phyloP scores from a whole-genome alignment of 169 alveolate genomes.

The Plasmodium reichenowi region DNA sequence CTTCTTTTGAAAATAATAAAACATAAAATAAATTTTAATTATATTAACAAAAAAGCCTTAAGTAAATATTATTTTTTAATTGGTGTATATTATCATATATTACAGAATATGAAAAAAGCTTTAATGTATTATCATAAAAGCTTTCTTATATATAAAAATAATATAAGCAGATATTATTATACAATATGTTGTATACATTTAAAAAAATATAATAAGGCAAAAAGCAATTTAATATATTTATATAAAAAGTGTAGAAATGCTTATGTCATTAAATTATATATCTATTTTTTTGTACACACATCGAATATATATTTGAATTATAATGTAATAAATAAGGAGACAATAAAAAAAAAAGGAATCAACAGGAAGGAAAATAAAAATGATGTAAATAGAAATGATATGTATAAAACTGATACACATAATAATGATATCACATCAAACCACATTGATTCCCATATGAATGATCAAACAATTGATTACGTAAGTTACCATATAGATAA shows the following conservation, averaged over 20 bases:
- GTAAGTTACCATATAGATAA: background rate
- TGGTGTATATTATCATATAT: slow-evolving; percentile 61
- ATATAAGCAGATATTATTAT: slow-evolving; percentile 33
- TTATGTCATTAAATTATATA: slow-evolving; percentile 48
- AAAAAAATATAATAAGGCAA: slow-evolving; percentile 62
- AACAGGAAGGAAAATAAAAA: background rate
- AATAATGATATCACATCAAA: background rate
- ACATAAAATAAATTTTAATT: slow-evolving; percentile 49
- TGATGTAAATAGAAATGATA: background rate
- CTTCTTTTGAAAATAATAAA: slow-evolving; percentile 49
- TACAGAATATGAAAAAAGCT: slow-evolving; percentile 36
- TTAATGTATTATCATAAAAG: slow-evolving; percentile 57
- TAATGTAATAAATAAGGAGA: slow-evolving; percentile 17
- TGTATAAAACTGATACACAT: background rate
- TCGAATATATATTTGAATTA: slow-evolving; percentile 57
- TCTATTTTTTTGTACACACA: slow-evolving; percentile 44
- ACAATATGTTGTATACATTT: slow-evolving; percentile 37
- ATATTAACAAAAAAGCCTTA: slow-evolving; percentile 35
- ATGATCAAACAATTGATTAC: background rate
- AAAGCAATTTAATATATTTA: slow-evolving; percentile 20
- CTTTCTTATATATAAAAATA: slow-evolving; percentile 28
- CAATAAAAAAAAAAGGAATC: background rate
- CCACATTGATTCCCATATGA: background rate
- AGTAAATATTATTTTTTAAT: slow-evolving; percentile 62
- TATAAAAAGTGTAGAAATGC: slow-evolving; percentile 49